These are phyloP conservation scores for Mucor racemosus DNA, from an alignment of 371 early-diverging fungal species.

Conservation along the genomic window DNA sequence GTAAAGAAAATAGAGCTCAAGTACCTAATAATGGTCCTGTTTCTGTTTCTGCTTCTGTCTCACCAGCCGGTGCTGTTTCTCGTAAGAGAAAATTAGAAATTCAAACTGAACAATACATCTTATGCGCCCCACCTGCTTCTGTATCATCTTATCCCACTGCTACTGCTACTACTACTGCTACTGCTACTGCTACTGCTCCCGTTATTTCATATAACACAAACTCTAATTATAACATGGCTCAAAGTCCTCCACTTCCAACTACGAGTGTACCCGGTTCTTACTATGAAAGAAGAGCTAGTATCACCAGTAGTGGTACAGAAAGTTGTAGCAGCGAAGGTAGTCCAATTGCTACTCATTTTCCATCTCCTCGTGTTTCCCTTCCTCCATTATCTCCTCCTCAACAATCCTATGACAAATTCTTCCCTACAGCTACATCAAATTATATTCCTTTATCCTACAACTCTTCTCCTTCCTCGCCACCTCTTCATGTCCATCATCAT, in stretches of 20 bases:
- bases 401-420: conserved; percentile 19
- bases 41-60: not conserved
- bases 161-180: no score
- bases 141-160: not conserved
- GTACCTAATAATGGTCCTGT: not conserved
- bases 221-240: not conserved
- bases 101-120: conserved; percentile 11
- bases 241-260: conserved; percentile 3
- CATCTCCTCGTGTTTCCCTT: conserved; percentile 8
- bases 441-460: not conserved
- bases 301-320: conserved; percentile 37
- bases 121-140: conserved; percentile 3
- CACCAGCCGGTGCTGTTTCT: conserved; percentile 8
- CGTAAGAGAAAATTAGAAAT: conserved; percentile 40
- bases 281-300: conserved; percentile 28
- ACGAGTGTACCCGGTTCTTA: conserved; percentile 5
- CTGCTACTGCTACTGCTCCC: not conserved
- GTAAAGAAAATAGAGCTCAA: conserved; percentile 56
- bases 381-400: conserved; percentile 28
- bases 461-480: not conserved
- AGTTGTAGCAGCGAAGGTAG: conserved; percentile 21
- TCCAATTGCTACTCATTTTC: conserved; percentile 11
- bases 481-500: not conserved
- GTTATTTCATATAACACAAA: not conserved
- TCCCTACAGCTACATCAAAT: not conserved